A percentile compares a stretch with the other conserved stretches of the same genome.
Conservation (phyloP, 169 alveolate genomes). For the Plasmodium cynomolgi region DNA sequence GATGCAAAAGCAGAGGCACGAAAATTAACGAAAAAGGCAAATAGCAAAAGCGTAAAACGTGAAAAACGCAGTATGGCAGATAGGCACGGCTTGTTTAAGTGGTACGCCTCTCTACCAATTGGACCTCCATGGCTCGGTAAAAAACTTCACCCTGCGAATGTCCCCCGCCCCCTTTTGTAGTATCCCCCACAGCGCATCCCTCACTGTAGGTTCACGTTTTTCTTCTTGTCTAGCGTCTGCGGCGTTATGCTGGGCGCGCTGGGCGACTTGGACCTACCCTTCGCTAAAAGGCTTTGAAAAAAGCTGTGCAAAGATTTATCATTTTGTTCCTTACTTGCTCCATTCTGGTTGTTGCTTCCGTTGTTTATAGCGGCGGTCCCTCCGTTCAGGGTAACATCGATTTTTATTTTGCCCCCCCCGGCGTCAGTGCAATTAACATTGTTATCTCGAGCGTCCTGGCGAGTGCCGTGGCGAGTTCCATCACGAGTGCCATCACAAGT, state of each 20-base stretch:
- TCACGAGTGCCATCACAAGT: background rate
- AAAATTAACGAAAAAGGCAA: background rate
- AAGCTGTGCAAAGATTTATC: conserved; percentile 65
- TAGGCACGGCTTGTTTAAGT: background rate
- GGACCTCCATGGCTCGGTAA: background rate
- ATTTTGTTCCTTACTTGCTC: conserved; percentile 20
- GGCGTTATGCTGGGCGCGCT: conserved; percentile 39
- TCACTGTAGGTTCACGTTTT: background rate
- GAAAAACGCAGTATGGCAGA: background rate
- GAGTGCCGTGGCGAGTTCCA: background rate
- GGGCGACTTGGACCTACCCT: conserved; percentile 70
- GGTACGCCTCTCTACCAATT: no score
- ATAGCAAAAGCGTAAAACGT: background rate
- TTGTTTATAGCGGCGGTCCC: background rate
- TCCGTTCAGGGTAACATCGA: conserved; percentile 2
- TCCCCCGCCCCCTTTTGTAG: background rate
- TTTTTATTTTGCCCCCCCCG: conserved; percentile 1
- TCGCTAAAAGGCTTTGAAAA: conserved; percentile 65
- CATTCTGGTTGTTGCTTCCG: conserved; percentile 12
- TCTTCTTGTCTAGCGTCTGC: conserved; percentile 22
- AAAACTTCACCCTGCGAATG: background rate
- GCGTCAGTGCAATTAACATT: background rate
- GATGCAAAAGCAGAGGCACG: background rate
- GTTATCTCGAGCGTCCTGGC: background rate
- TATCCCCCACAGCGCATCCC: background rate